Evolutionary conservation across 129 eudicot genomes (phyloP), one percentile per base, ranked within the genome.

Genomic region (Lactuca saligna): DNA sequence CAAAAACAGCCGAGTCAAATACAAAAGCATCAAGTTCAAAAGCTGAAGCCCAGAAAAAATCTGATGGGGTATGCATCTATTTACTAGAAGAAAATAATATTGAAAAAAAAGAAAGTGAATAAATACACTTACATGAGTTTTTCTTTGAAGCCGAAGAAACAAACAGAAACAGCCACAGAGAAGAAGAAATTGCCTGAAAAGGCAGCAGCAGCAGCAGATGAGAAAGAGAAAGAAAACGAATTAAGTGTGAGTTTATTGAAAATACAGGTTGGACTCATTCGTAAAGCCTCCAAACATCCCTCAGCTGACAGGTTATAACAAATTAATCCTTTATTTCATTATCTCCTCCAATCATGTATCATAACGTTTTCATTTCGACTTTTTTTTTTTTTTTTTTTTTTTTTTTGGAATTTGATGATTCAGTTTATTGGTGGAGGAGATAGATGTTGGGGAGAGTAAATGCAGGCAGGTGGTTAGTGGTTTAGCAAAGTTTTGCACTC

Each of bases 211-310:
- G 91, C 55, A 75, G 68, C 82, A 31, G 93, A 84, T 33, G 87
- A 79, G 6, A 89, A 94, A 75, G 93, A 89, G 17, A 79, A 78
- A 42, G 99, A 87, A 3, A 46, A 46, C 37, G 99, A 87, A 68
- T 75, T 87, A 44, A 81, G 93, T 78, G 94, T 94, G 65, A 87
- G 82, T 78, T 69, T 94, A 73, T 84, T 89, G 13, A 94, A 85
- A 72, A 83, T 94, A 70, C 99, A 90, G 76, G 83, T 94, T 72
- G 99, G 99, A 57, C 85, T 72, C 51, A 87, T 94, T 66, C 91
- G 87, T 72, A 94, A 90, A 83, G 99, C 99, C 13, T 87, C 91
- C 84, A 89, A 90, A 78, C 99, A 94, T 94, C 99, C 99, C 11
- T 94, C 97, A 62, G 99, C 97, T 16, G 99, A 90, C 73, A 94